Evolutionary conservation across 768 basidiomycete genomes (phyloP).

Genomic region (Rhizopogon vinicolor): DNA sequence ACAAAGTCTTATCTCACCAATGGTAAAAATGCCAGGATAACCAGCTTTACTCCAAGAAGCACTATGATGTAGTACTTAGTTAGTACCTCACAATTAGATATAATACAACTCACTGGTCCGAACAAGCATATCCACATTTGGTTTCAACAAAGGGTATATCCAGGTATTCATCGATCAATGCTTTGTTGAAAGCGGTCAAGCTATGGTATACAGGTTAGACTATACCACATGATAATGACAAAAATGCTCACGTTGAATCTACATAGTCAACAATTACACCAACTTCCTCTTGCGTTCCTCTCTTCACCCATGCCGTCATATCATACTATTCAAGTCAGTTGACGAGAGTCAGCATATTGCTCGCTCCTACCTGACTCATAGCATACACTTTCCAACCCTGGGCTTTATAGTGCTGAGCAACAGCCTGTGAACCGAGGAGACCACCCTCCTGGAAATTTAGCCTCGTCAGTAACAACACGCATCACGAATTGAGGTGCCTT

Average conservation of each 20-base stretch:
- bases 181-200: conserved; percentile 76
- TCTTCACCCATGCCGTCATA: conserved; percentile 94
- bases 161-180: conserved; percentile 70
- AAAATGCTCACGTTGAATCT: conserved; percentile 47
- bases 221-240: conserved; percentile 22
- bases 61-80: conserved; percentile 23
- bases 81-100: conserved; percentile 7
- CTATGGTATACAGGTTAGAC: conserved; percentile 32
- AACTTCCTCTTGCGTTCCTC: conserved; percentile 71
- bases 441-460: conserved; percentile 55
- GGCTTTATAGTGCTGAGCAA: conserved; percentile 69
- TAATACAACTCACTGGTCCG: conserved; percentile 68
- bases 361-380: conserved; percentile 25
- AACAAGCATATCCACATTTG: conserved; percentile 91
- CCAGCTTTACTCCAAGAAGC: conserved; percentile 87
- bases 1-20: conserved; percentile 32
- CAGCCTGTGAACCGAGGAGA: conserved; percentile 84
- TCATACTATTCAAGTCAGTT: conserved; percentile 55
- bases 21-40: conserved; percentile 80
- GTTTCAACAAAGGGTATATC: conserved; percentile 81
- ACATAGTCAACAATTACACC: conserved; percentile 84
- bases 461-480: background rate
- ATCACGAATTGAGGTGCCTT: conserved; percentile 4
- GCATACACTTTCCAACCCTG: conserved; percentile 16
- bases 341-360: background rate